Evolutionary conservation across 306 rosid genomes (phyloP).

Genomic region (Lupinus albus): DNA sequence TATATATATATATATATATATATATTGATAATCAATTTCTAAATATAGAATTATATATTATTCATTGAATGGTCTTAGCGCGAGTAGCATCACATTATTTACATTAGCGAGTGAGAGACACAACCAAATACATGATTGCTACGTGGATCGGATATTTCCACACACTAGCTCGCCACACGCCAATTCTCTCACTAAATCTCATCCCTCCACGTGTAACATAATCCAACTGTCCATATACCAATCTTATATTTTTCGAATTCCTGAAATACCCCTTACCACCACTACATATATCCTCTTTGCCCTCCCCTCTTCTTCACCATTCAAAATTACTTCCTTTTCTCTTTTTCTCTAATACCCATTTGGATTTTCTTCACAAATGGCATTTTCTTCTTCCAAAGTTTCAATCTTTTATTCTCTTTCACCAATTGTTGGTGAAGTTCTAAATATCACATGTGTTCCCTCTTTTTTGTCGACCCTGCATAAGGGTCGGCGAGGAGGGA

Average conservation of each 20-base stretch:
- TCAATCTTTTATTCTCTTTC: constrained; percentile 32
- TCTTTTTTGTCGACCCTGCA: background rate
- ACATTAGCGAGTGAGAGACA: constrained; percentile 15
- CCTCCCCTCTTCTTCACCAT: constrained; percentile 4
- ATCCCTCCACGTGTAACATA: background rate
- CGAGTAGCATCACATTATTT: background rate
- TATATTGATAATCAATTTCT: too few relatives aligned
- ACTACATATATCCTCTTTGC: constrained; percentile 39
- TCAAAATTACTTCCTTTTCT: constrained; percentile 14
- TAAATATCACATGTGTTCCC: constrained; percentile 22
- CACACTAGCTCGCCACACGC: constrained; percentile 77
- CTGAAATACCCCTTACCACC: constrained; percentile 23
- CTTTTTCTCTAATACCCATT: too few relatives aligned
- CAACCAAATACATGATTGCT: constrained; percentile 4
- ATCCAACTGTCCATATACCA: constrained; percentile 42
- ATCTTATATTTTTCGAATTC: background rate
- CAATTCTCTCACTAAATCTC: background rate
- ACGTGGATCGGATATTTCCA: constrained; percentile 46
- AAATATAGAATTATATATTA: too few relatives aligned
- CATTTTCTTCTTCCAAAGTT: constrained; percentile 42
- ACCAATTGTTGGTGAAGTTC: constrained; percentile 33
- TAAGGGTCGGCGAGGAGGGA: background rate
- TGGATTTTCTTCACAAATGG: constrained; percentile 36
- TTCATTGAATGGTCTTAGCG: background rate
- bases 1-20: too few relatives aligned